Percentiles rank a stretch among this genome's conserved stretches.
Conservation (phyloP, 805 yeast genomes). For the Starmerella ratchasimensis region DNA sequence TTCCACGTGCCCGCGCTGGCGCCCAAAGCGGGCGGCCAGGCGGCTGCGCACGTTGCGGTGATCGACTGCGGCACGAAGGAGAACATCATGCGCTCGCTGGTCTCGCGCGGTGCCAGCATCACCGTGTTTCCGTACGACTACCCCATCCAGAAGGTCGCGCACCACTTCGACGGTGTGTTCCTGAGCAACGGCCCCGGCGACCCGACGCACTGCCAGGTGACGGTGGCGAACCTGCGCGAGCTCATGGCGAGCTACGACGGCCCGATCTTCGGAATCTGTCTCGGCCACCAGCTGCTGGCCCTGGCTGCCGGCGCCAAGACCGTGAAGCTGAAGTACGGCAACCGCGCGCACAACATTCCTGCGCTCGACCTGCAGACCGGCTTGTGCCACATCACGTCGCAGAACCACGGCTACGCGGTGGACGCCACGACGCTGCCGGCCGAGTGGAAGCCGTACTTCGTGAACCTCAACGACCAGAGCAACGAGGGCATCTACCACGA, state of each 20-base stretch:
- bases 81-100: conserved; percentile 86
- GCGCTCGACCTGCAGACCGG: conserved; percentile 83
- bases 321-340: conserved; percentile 87
- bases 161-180: conserved; percentile 87
- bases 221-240: conserved; percentile 59
- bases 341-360: conserved; percentile 98
- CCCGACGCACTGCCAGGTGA: conserved; percentile 76
- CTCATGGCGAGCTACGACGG: conserved; percentile 55
- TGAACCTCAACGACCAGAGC: conserved; percentile 86
- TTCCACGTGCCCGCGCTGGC: conserved; percentile 44
- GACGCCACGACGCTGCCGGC: conserved; percentile 61
- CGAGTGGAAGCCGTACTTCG: conserved; percentile 76
- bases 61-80: conserved; percentile 98
- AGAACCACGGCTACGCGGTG: conserved; percentile 97
- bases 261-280: conserved; percentile 89
- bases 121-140: conserved; percentile 95
- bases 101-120: conserved; percentile 85
- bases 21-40: conserved; percentile 26
- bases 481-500: conserved; percentile 96
- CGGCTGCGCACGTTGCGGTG: conserved; percentile 71
- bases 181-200: conserved; percentile 96
- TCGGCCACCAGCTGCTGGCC: conserved; percentile 94
- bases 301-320: conserved; percentile 92
- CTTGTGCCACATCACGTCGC: conserved; percentile 94
- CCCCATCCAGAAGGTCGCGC: conserved; percentile 81